Evolutionary conservation across 2,329 filamentous ascomycete species (phyloP).

Genomic region (Claviceps citrina): DNA sequence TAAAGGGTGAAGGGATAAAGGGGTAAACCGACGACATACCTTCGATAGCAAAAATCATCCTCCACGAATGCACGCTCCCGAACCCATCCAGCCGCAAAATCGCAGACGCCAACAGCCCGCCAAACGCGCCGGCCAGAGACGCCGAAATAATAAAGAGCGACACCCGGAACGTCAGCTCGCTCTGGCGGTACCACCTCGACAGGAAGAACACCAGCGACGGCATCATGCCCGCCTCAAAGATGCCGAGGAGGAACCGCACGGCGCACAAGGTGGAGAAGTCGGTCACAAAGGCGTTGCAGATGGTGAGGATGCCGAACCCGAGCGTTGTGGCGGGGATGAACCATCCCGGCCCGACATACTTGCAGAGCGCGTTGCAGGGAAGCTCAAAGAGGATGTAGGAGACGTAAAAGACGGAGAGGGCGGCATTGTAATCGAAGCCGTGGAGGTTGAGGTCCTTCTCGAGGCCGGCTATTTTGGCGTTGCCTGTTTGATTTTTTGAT

Average conservation of each 20-base stretch:
- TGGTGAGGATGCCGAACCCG: conserved; percentile 41
- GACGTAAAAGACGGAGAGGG: conserved; percentile 48
- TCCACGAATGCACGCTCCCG: conserved; percentile 41
- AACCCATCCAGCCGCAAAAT: conserved; percentile 45
- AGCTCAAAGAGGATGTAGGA: conserved; percentile 52
- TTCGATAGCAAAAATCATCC: conserved; percentile 60
- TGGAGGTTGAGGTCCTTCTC: conserved; percentile 36
- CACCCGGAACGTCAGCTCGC: conserved; percentile 46
- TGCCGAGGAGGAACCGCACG: conserved; percentile 43
- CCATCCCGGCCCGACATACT: conserved; percentile 49
- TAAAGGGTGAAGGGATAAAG: not conserved
- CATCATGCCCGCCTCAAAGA: conserved; percentile 51
- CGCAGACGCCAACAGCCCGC: conserved; percentile 45
- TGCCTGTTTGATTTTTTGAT: conserved; percentile 23
- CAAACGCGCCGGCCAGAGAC: conserved; percentile 50
- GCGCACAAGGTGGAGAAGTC: conserved; percentile 30
- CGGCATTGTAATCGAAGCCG: conserved; percentile 45
- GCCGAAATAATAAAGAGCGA: conserved; percentile 52
- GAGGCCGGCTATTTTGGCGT: conserved; percentile 41
- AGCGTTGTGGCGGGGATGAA: conserved; percentile 44
- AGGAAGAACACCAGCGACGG: conserved; percentile 53
- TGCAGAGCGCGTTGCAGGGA: conserved; percentile 46
- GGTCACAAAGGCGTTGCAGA: conserved; percentile 46
- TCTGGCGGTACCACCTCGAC: conserved; percentile 46
- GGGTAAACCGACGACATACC: not conserved